These are phyloP conservation scores for Geotrichum restrictum DNA, from an alignment of 1,139 yeast genomes.

Conservation along the genomic window DNA sequence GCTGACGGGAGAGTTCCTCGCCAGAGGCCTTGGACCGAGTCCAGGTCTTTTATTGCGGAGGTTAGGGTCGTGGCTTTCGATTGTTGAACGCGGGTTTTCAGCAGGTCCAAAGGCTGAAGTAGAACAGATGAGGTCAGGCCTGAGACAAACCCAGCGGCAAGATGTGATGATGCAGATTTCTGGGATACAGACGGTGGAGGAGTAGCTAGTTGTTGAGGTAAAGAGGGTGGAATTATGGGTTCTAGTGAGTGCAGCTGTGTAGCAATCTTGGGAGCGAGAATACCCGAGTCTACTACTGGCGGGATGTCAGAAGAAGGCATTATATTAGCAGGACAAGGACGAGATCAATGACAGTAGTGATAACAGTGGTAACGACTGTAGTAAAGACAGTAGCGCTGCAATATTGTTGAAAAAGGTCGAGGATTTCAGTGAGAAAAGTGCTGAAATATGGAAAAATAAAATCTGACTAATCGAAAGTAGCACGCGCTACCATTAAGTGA, in stretches of 20 bases:
- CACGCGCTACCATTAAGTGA: too few relatives aligned
- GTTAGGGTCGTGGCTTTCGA: conserved; percentile 44
- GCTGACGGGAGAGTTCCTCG: conserved; percentile 92
- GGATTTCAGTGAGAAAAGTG: neutral
- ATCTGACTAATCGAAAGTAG: too few relatives aligned
- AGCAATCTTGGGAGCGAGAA: neutral
- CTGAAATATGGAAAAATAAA: neutral
- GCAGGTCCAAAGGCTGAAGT: conserved; percentile 83
- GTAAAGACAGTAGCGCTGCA: too few relatives aligned
- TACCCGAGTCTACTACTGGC: neutral
- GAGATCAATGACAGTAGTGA: too few relatives aligned
- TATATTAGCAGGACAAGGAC: neutral
- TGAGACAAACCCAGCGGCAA: conserved; percentile 79
- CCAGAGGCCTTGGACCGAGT: conserved; percentile 62
- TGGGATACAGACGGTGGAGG: conserved; percentile 2
- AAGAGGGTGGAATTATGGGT: neutral
- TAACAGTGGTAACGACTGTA: neutral
- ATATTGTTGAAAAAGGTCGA: too few relatives aligned
- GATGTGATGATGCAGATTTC: conserved; percentile 41
- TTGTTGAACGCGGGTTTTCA: conserved; percentile 89
- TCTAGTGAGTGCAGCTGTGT: neutral
- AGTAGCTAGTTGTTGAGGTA: neutral
- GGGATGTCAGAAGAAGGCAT: conserved; percentile 3
- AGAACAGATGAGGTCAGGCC: conserved; percentile 79
- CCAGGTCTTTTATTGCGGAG: conserved; percentile 37